Conservation (phyloP, 768 basidiomycete species). For the Boletus edulis region DNA sequence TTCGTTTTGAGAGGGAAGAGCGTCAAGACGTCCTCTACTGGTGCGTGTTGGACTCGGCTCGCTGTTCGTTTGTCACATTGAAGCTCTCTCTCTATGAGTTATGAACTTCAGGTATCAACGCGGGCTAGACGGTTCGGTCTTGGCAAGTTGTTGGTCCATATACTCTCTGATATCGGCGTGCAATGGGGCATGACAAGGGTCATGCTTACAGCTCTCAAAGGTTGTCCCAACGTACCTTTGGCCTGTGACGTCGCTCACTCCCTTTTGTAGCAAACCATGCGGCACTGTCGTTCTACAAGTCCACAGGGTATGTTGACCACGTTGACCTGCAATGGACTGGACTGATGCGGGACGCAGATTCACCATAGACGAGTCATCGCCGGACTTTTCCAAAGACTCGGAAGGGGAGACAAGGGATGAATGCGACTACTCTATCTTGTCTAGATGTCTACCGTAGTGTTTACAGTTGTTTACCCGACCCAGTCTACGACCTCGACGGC, state of each 20-base stretch:
- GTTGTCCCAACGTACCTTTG: slow-evolving; percentile 35
- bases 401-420: slow-evolving; percentile 30
- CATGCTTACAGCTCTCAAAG: slow-evolving; percentile 74
- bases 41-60: slow-evolving; percentile 35
- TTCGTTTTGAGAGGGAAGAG: slow-evolving; percentile 74
- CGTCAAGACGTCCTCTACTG: slow-evolving; percentile 65
- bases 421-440: slow-evolving; percentile 41
- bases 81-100: slow-evolving; percentile 41
- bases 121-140: slow-evolving; percentile 50
- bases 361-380: slow-evolving; percentile 49
- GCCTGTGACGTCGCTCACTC: slow-evolving; percentile 5
- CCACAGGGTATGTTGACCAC: slow-evolving; percentile 45
- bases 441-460: slow-evolving; percentile 24
- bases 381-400: slow-evolving; percentile 35
- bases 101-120: slow-evolving; percentile 67
- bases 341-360: slow-evolving; percentile 43
- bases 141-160: slow-evolving; percentile 52
- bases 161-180: slow-evolving; percentile 48
- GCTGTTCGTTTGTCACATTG: neutral
- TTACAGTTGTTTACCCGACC: slow-evolving; percentile 23
- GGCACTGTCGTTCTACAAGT: slow-evolving; percentile 52
- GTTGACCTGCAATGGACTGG: neutral
- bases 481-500: neutral
- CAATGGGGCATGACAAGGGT: slow-evolving; percentile 63
- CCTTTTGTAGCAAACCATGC: slow-evolving; percentile 39